Evolutionary conservation across 257 asterid genomes (phyloP).

Genomic region (Petrea volubilis): DNA sequence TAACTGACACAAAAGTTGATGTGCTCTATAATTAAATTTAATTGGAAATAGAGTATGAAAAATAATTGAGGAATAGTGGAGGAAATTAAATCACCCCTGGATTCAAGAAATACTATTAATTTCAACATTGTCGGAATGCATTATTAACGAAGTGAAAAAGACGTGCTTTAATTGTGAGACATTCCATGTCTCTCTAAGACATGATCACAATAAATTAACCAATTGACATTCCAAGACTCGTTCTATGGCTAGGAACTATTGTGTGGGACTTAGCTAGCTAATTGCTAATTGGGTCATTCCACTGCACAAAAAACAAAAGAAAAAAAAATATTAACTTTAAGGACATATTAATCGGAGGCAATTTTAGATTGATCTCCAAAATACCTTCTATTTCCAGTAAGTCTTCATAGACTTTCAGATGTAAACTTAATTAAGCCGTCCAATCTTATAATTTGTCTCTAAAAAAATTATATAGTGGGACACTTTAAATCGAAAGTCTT

Average conservation of each 20-base stretch:
- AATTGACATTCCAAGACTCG: not conserved
- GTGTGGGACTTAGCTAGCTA: conserved; percentile 2
- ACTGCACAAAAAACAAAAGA: too few species aligned
- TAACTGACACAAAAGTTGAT: too few species aligned
- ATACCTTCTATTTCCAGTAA: too few species aligned
- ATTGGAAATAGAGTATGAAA: too few species aligned
- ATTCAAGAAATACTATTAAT: not conserved
- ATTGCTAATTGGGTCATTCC: too few species aligned
- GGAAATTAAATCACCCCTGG: not conserved
- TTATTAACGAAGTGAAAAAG: conserved; percentile 24
- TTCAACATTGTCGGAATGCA: conserved; percentile 26
- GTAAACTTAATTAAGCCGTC: too few species aligned
- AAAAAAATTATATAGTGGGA: not conserved
- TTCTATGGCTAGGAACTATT: conserved; percentile 14
- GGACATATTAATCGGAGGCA: too few species aligned
- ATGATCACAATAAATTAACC: not conserved
- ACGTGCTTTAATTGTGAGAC: conserved; percentile 6
- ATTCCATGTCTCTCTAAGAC: conserved; percentile 20
- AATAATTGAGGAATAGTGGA: not conserved
- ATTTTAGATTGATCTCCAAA: too few species aligned
- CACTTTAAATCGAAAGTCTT: too few species aligned
- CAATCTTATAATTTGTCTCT: not conserved
- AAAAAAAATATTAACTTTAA: too few species aligned
- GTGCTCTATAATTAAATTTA: not conserved
- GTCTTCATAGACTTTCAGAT: too few species aligned